These are phyloP conservation scores for Aschersonia sp. DNA, from an alignment of 2,329 filamentous ascomycete genomes.

Conservation along the genomic window DNA sequence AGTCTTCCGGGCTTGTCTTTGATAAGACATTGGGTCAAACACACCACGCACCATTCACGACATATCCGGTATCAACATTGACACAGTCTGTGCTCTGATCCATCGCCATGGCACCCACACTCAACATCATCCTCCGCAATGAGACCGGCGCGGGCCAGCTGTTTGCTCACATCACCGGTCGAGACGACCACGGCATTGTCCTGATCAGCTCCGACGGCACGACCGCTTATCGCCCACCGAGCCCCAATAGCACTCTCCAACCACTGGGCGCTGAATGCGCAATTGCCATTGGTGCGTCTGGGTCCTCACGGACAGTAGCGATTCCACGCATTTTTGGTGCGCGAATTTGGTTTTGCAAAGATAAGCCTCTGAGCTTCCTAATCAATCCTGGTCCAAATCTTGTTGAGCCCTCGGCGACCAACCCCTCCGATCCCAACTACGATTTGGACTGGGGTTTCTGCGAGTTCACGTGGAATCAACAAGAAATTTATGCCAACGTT, in stretches of 20 bases:
- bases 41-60: too few relatives aligned
- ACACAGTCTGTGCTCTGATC: neutral
- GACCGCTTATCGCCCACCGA: constrained; percentile 49
- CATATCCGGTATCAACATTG: too few relatives aligned
- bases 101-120: constrained; percentile 9
- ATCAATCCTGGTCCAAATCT: constrained; percentile 59
- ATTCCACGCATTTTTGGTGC: constrained; percentile 59
- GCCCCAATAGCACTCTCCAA: constrained; percentile 34
- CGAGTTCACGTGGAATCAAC: constrained; percentile 52
- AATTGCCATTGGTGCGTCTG: constrained; percentile 48
- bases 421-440: constrained; percentile 48
- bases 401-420: constrained; percentile 61
- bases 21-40: too few relatives aligned
- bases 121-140: constrained; percentile 51
- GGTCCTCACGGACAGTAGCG: constrained; percentile 41
- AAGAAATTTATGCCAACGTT: constrained; percentile 53
- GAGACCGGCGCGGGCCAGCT: constrained; percentile 40
- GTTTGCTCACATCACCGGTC: constrained; percentile 59
- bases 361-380: constrained; percentile 47
- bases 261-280: constrained; percentile 42
- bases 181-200: constrained; percentile 40
- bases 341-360: constrained; percentile 56
- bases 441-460: constrained; percentile 49
- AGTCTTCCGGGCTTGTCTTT: too few relatives aligned
- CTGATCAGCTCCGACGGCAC: constrained; percentile 52